Percentiles rank a stretch among this genome's conserved stretches.
phyloP scores from a whole-genome alignment of 495 filamentous ascomycete genomes.

The Talaromyces adpressus region DNA sequence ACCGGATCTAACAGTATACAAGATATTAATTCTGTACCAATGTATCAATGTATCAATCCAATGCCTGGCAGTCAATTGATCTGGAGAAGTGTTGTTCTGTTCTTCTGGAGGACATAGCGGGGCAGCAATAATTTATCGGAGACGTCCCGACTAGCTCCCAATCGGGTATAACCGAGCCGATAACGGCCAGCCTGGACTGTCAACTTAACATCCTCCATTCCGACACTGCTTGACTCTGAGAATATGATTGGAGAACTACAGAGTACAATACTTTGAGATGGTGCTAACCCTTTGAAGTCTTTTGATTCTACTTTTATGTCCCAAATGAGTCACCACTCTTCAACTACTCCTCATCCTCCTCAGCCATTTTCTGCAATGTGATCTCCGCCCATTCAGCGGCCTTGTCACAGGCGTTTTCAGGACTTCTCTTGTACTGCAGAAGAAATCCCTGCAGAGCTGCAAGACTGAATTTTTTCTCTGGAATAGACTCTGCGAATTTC shows the following conservation, averaged over 20 bases:
- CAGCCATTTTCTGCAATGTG: slow-evolving; percentile 52
- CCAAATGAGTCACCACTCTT: background rate
- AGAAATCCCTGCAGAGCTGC: slow-evolving; percentile 76
- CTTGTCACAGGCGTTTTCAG: slow-evolving; percentile 55
- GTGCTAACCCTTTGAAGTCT: too few species aligned
- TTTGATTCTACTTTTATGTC: background rate
- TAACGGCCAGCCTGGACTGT: slow-evolving; percentile 15
- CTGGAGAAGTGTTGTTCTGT: slow-evolving; percentile 24
- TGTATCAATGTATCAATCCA: background rate
- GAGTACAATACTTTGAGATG: too few species aligned
- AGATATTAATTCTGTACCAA: background rate
- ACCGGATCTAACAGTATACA: background rate
- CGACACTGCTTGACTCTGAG: background rate
- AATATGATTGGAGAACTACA: background rate
- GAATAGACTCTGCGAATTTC: slow-evolving; percentile 56
- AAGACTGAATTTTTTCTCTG: slow-evolving; percentile 57
- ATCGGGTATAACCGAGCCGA: slow-evolving; percentile 1
- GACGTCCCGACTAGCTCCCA: background rate
- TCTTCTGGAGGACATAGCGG: background rate
- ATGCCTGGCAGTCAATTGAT: background rate
- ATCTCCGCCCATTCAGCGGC: slow-evolving; percentile 48
- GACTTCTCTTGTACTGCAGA: slow-evolving; percentile 35
- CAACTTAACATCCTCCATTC: too few species aligned
- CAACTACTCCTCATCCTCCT: slow-evolving; percentile 34
- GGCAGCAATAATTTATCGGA: background rate